Base-by-base conservation (phyloP, 352 stramenopile genomes). In the Pelagophyceae sp. region DNA sequence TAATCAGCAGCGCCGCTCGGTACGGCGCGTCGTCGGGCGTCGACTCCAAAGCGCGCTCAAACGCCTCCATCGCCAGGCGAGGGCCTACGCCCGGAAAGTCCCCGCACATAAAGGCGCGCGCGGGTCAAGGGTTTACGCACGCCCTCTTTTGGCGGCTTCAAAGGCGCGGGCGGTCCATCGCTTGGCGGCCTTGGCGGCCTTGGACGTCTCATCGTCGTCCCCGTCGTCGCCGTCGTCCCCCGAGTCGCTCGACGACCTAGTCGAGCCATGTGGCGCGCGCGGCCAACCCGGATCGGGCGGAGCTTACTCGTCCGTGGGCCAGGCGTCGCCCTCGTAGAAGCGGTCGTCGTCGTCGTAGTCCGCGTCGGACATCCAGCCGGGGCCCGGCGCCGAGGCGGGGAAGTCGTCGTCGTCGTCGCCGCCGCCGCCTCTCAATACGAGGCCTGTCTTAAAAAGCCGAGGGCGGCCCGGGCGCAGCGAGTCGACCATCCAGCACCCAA, bases 21-120 rank as follows among this genome's bases (percentile, higher is more conserved):
- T 74, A 74, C 33, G 67, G 67, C 17, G 67, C 67, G 67, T 74
- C 67, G 15, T 54, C 67, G 33, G 67, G 67, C 67, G 61, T 71
- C 61, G 29, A 29, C 15, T 37, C 15, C 3, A 71, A 25, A 1
- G 61, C 61, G 29, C 33, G 29, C 61, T 71, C n/a, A 29, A 71
- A 71, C n/a, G 61, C 61, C 29, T 54, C 45, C 11, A 54, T 54
- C 11, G 45, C 45, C 11, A 54, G 45, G 11, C 45, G 45, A 11
- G 11, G 45, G 45, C 45, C 45, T 54, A 23, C 11, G 23, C 45
- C 45, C 45, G 11, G 23, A 54, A 54, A 54, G 45, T 23, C 23
- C 23, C 11, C 45, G 11, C 11, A 11, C 11, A 54, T 54, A 23
- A 11, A 54, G 11, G 11, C 45, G 11, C 45, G 45, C 11, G 45